Conservation (phyloP, 495 filamentous ascomycete species). For the Ramalina peruviana region DNA sequence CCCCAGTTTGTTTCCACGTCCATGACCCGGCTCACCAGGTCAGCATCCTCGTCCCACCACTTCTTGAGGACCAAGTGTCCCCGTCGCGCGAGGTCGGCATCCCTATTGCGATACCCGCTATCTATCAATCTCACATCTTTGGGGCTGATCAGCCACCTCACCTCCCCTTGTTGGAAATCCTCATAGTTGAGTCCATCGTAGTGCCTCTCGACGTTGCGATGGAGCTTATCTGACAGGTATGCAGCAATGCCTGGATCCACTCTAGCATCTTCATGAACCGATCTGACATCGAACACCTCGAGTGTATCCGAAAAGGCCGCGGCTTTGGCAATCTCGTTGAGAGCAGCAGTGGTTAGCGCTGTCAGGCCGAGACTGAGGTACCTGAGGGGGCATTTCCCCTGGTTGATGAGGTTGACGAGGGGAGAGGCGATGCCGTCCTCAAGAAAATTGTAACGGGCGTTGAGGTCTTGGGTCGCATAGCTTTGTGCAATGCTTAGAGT, state of each 20-base stretch:
- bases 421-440: slow-evolving; percentile 8
- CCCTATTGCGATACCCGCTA: slow-evolving; percentile 27
- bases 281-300: slow-evolving; percentile 5
- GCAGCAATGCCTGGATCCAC: too few species aligned
- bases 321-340: slow-evolving; percentile 2
- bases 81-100: slow-evolving; percentile 22
- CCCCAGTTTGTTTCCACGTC: neutral
- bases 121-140: slow-evolving; percentile 27
- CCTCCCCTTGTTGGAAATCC: slow-evolving; percentile 14
- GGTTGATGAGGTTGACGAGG: slow-evolving; percentile 12
- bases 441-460: slow-evolving; percentile 22
- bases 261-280: slow-evolving; percentile 13
- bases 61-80: slow-evolving; percentile 19
- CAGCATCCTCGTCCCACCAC: slow-evolving; percentile 11
- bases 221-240: too few species aligned
- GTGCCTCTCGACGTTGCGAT: neutral
- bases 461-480: slow-evolving; percentile 23
- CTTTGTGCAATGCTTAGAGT: slow-evolving; percentile 22
- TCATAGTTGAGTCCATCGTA: neutral
- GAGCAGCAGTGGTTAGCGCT: slow-evolving; percentile 4
- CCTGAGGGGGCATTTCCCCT: neutral
- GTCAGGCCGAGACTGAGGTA: slow-evolving; percentile 18
- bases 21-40: slow-evolving; percentile 5
- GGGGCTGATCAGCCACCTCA: slow-evolving; percentile 22
- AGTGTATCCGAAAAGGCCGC: slow-evolving; percentile 1